Base-by-base conservation (phyloP, 1,284 basidiomycete genomes). In the Leccinum ponderosum region DNA sequence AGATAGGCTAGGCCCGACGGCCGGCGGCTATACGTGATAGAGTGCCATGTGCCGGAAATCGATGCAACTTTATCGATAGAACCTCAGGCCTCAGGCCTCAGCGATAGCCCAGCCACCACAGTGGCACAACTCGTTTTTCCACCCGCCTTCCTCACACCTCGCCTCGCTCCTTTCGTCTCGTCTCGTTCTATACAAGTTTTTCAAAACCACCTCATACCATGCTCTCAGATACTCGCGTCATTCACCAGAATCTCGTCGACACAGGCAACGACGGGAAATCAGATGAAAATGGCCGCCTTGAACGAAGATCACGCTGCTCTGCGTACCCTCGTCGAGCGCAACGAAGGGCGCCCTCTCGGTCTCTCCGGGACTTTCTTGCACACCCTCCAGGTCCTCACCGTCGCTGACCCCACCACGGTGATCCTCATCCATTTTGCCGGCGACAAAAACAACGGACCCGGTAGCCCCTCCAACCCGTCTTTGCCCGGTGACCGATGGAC, bases 381-480 rank as follows among this genome's bases (percentile, higher is more conserved):
- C 15, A 56, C 56, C 7, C 69, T 73, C 31, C 62, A 62, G 22
- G 27, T 72, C 55, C 66, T 73, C 52, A 69, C 71, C n/a, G 39
- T 73, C 53, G 68, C 72, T 3, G 73, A 75, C n/a, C 60, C 66
- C 35, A 60, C 72, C 37, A 61, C 66, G 2, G 57, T 76, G 2
- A 3, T 75, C 57, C 56, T 73, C 44, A 59, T 73, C 39, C 60
- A 75, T 31, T 72, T 75, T 12, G 9, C 53, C 4, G 56, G 57
- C 2, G 62, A 64, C 67, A 73, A 75, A 73, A 73, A 72, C 74
- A 73, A 73, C 72, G 73, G 61, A 72, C 73, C 69, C 73, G 72
- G 22, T 72, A 64, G 56, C n/a, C 57, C 69, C 3, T 62, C 73
- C 3, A 27, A 61, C 6, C 4, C 64, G 6, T 58, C 67, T 52